These are phyloP conservation scores for Nicotiana attenuata DNA, from an alignment of 257 asterid genomes.

Conservation along the genomic window DNA sequence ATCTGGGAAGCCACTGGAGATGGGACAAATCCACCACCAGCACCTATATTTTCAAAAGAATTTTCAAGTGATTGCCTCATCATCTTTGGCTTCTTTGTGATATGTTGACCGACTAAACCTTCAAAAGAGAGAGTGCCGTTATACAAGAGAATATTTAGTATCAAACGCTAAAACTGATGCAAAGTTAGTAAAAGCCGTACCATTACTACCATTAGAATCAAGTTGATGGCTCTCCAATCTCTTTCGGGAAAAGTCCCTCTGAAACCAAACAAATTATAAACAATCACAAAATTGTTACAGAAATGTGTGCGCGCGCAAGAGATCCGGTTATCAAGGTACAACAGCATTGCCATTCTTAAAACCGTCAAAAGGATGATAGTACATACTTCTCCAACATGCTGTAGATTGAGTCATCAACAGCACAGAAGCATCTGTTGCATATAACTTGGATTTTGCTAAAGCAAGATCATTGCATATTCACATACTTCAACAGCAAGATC, in stretches of 20 bases:
- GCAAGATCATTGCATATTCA: neutral
- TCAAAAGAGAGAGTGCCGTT: constrained; percentile 27
- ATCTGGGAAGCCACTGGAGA: constrained; percentile 88
- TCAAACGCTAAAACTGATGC: constrained; percentile 13
- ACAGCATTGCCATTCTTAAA: constrained; percentile 5
- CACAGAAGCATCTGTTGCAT: neutral
- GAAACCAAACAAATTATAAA: constrained; percentile 37
- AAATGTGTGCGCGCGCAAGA: neutral
- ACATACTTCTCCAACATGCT: constrained; percentile 3
- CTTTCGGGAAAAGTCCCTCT: constrained; percentile 57
- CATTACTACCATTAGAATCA: constrained; percentile 65
- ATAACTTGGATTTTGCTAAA: neutral
- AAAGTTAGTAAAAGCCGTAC: constrained; percentile 30
- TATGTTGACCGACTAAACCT: constrained; percentile 78
- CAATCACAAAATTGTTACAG: neutral
- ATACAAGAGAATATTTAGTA: constrained; percentile 14
- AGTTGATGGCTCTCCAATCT: constrained; percentile 62
- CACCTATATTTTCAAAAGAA: constrained; percentile 58
- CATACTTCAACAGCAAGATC: neutral
- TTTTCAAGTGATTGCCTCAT: constrained; percentile 63
- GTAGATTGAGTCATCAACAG: neutral
- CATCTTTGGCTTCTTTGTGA: constrained; percentile 70
- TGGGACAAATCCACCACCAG: constrained; percentile 62
- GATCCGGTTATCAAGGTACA: neutral
- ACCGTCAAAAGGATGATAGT: constrained; percentile 1